Conservation (phyloP, 179 eudicot species). For the Vitellaria paradoxa region DNA sequence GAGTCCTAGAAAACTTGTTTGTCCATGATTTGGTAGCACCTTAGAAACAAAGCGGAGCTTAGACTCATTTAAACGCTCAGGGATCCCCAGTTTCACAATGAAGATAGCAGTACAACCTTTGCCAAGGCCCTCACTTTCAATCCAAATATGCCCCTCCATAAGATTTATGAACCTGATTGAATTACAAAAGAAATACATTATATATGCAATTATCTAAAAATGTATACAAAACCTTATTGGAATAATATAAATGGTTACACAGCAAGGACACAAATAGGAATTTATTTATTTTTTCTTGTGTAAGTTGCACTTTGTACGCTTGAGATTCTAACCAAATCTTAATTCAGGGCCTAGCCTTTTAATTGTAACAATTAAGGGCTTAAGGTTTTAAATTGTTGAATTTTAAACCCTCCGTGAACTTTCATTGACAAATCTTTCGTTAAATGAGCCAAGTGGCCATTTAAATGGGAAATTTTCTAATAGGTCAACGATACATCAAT, state of each 20-base stretch:
- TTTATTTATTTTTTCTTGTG: not conserved
- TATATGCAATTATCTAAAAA: not conserved
- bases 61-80: constrained; percentile 42
- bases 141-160: constrained; percentile 91
- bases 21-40: constrained; percentile 34
- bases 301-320: too few species aligned
- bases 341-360: too few species aligned
- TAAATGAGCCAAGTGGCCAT: too few species aligned
- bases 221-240: not conserved
- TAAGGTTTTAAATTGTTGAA: too few species aligned
- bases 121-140: constrained; percentile 78
- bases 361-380: too few species aligned
- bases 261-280: not conserved
- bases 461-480: too few species aligned
- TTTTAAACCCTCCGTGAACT: too few species aligned
- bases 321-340: too few species aligned
- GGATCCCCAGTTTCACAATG: constrained; percentile 67
- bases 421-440: too few species aligned
- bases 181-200: not conserved
- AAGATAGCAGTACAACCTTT: constrained; percentile 78
- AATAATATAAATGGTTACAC: not conserved
- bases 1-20: constrained; percentile 60
- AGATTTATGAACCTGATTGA: constrained; percentile 80
- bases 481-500: too few species aligned
- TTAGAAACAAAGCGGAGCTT: constrained; percentile 42